Evolutionary conservation across 169 alveolate genomes (phyloP).

Genomic region (Eimeria necatrix): DNA sequence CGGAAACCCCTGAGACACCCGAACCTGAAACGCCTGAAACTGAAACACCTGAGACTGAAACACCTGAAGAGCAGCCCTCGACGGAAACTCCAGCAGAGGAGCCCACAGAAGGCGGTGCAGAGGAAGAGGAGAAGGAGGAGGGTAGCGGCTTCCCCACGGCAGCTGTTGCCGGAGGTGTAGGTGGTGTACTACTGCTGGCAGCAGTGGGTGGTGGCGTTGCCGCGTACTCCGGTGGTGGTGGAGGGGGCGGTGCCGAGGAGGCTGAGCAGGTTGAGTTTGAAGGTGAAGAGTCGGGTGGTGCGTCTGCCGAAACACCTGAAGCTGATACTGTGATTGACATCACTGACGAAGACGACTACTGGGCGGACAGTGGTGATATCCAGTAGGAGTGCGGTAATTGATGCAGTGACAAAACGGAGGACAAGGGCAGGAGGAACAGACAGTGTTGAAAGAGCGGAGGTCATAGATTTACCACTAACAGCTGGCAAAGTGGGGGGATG

Average conservation of each 20-base stretch:
- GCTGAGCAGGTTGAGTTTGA: constrained; percentile 54
- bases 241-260: constrained; percentile 42
- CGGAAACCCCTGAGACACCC: not conserved
- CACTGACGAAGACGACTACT: constrained; percentile 47
- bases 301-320: constrained; percentile 42
- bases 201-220: constrained; percentile 51
- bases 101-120: not conserved
- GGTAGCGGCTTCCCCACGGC: constrained; percentile 53
- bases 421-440: not conserved
- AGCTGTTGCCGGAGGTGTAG: constrained; percentile 53
- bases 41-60: not conserved
- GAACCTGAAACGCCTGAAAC: not conserved
- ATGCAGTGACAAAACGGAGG: not conserved
- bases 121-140: constrained; percentile 32
- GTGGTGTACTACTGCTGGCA: constrained; percentile 38
- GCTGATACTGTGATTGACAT: constrained; percentile 59
- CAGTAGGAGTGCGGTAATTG: not conserved
- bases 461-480: too few relatives aligned
- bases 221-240: constrained; percentile 26
- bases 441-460: too few relatives aligned
- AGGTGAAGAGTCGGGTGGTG: constrained; percentile 42
- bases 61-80: not conserved
- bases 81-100: not conserved
- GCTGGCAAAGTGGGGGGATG: too few relatives aligned
- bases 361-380: constrained; percentile 63